Conservation (phyloP, 1,284 basidiomycete genomes). For the Microbotryum intermedium region DNA sequence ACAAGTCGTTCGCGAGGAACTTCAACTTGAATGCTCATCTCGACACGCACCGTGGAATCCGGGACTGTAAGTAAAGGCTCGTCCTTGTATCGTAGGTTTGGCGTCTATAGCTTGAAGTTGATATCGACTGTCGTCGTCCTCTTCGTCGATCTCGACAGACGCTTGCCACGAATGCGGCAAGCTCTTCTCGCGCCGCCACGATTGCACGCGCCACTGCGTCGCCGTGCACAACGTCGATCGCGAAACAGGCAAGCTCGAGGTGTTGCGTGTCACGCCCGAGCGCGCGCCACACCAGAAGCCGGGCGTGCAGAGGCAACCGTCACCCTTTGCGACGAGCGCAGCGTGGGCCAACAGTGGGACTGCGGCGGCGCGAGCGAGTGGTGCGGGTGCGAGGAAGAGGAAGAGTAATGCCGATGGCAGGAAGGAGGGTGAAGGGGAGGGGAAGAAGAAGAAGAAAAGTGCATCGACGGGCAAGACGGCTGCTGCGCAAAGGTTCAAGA, state of each 20-base stretch:
- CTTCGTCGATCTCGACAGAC: neutral
- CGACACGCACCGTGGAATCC: conserved; percentile 28
- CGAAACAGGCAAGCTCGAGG: conserved; percentile 1
- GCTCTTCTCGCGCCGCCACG: conserved; percentile 27
- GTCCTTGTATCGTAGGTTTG: neutral
- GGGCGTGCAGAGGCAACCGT: no score
- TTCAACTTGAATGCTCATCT: conserved; percentile 29
- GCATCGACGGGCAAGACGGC: no score
- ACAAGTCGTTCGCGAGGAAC: conserved; percentile 25
- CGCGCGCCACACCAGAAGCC: no score
- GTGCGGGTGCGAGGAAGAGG: no score
- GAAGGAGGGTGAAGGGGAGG: no score
- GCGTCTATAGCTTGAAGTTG: neutral
- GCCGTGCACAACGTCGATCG: conserved; percentile 24
- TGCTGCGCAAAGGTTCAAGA: no score
- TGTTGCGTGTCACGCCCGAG: no score
- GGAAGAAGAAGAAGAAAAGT: no score
- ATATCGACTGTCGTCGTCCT: neutral
- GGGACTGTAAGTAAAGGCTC: conserved; percentile 18
- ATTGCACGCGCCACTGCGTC: conserved; percentile 28
- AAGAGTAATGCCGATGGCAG: no score
- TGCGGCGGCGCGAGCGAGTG: no score
- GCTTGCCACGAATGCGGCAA: conserved; percentile 30
- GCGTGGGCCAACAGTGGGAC: no score
- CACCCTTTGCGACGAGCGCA: no score